Base-by-base conservation (phyloP, 176 grass and related monocot genomes). In the Chloris gayana region DNA sequence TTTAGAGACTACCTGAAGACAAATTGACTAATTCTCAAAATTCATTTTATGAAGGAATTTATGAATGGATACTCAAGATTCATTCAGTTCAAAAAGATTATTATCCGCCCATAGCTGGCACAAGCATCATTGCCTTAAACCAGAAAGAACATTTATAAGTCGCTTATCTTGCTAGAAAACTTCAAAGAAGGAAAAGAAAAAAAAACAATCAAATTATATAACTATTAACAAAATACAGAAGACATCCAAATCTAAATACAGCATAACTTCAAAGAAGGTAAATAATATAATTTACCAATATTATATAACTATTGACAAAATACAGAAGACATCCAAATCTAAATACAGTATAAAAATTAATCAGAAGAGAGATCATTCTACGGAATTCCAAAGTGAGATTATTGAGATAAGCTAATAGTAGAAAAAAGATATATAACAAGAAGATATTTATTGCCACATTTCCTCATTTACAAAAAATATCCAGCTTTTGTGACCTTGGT, bases 321-420 rank as follows among this genome's bases (percentile, higher is more conserved):
- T 3, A 72, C 4, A 83, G 54, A 53, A 73, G 18, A 17, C 42
- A 12, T n/a, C n/a, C 7, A 75, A 21, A 80, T 76, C 53, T 69
- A 24, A 62, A 57, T 63, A 63, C 1, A 5, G 7, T 49, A 68
- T 30, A 21, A 6, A 82, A 51, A 47, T 74, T 74, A 32, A 70
- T 45, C 53, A 72, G 17, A 77, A 24, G 11, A 46, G 59, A 59
- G 50, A 24, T 75, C 53, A 75, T 5, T 19, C 0, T 31, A 70
- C 80, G 27, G 62, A 42, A 69, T 80, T 19, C 21, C 57, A 64
- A 13, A 26, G 22, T 29, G 21, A 65, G n/a, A 51, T 70, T 51
- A 2, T n/a, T n/a, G 38, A 71, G 14, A 77, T 38, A 59, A 81
- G 57, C 5, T 26, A 81, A 81, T 31, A 38, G 51, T 54, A 26